phyloP scores from a whole-genome alignment of 2,329 filamentous ascomycete species.

The Aspergillus nomiae region DNA sequence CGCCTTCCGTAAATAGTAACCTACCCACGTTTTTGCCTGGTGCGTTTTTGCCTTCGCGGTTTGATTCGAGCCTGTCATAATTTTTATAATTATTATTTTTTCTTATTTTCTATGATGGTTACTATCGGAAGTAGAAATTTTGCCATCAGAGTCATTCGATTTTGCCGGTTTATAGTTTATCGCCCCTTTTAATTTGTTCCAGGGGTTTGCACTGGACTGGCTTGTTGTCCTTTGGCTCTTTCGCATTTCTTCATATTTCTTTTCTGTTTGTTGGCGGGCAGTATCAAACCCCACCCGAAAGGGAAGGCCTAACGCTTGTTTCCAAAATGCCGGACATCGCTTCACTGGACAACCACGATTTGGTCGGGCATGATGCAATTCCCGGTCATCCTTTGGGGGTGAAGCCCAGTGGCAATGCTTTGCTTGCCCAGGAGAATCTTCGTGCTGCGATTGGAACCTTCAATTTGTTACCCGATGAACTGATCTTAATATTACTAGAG shows the following conservation, averaged over 20 bases:
- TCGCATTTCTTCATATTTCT: neutral
- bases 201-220: neutral
- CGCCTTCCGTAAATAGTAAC: conserved; percentile 18
- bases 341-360: conserved; percentile 30
- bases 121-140: neutral
- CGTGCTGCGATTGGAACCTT: conserved; percentile 68
- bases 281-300: conserved; percentile 6
- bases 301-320: neutral
- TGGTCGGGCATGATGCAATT: conserved; percentile 59
- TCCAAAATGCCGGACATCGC: conserved; percentile 37
- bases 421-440: conserved; percentile 67
- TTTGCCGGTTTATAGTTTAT: neutral
- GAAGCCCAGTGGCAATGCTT: conserved; percentile 83
- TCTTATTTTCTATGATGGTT: neutral
- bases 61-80: conserved; percentile 4
- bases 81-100: neutral
- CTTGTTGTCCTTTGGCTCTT: neutral
- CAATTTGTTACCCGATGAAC: conserved; percentile 73
- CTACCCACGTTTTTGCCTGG: conserved; percentile 16
- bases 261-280: neutral
- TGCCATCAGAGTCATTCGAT: neutral
- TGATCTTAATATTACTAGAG: conserved; percentile 75
- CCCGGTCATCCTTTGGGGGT: conserved; percentile 79
- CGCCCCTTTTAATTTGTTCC: neutral
- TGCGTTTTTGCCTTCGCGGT: conserved; percentile 13